Conservation (phyloP, 208 protist species). For the Balamuthia mandrillaris region DNA sequence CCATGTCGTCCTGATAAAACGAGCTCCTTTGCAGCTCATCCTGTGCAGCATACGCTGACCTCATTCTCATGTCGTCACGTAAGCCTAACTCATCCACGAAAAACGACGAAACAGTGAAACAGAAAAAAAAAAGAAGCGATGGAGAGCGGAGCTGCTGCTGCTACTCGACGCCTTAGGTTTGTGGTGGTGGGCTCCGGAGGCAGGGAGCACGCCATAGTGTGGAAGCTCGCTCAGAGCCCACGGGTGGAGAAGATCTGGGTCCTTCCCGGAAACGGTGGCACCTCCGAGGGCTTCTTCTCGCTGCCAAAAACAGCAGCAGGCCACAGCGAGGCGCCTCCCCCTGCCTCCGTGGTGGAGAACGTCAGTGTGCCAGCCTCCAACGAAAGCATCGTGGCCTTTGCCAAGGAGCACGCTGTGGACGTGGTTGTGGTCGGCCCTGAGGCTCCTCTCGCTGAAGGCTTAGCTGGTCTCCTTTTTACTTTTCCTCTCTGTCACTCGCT, state of each 20-base stretch:
- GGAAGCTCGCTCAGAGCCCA: constrained; percentile 49
- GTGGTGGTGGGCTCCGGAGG: constrained; percentile 64
- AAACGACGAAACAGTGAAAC: too few relatives aligned
- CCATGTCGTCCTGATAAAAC: too few relatives aligned
- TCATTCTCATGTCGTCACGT: too few relatives aligned
- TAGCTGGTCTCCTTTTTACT: constrained; percentile 43
- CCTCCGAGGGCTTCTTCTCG: not conserved
- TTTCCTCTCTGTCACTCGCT: not conserved
- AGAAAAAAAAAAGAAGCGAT: too few relatives aligned
- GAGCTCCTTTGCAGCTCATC: too few relatives aligned
- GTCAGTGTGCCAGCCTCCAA: not conserved
- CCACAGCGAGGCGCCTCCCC: not conserved
- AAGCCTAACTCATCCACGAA: too few relatives aligned
- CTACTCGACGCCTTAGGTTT: too few relatives aligned
- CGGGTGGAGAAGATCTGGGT: constrained; percentile 57
- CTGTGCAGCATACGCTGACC: too few relatives aligned
- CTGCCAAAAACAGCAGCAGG: not conserved
- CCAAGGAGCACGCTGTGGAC: not conserved
- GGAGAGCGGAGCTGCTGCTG: too few relatives aligned
- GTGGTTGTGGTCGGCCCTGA: constrained; percentile 72
- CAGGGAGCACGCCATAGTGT: constrained; percentile 68
- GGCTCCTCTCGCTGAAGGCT: constrained; percentile 64
- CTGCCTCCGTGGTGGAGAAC: not conserved
- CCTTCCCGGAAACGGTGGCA: constrained; percentile 59
- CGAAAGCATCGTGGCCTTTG: constrained; percentile 25